A percentile compares a stretch with the other conserved stretches of the same genome.
Conservation (phyloP, 257 asterid species). For the Nicotiana attenuata region DNA sequence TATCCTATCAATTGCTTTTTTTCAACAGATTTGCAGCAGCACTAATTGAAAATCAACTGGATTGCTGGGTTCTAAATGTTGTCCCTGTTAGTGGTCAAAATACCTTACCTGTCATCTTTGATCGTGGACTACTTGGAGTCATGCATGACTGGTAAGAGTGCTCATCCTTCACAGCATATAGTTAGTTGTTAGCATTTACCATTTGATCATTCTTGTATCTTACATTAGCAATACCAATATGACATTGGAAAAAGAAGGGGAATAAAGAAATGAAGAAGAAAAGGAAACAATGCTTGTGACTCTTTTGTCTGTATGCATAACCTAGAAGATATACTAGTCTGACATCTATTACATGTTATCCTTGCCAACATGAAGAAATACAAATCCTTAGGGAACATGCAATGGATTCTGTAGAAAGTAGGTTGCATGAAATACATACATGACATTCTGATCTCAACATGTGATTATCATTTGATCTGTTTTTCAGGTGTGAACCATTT, state of each 20-base stretch:
- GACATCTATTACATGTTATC: neutral
- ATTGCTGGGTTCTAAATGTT: slow-evolving; percentile 92
- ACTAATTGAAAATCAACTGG: slow-evolving; percentile 55
- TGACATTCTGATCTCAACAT: neutral
- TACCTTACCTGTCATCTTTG: slow-evolving; percentile 87
- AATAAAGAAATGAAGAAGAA: neutral
- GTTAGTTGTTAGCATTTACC: neutral
- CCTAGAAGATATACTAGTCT: neutral
- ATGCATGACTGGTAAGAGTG: slow-evolving; percentile 85
- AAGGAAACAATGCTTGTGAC: neutral
- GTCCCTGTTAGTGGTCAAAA: slow-evolving; percentile 91
- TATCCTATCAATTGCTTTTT: slow-evolving; percentile 9
- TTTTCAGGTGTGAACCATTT: slow-evolving; percentile 66
- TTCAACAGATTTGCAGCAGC: slow-evolving; percentile 89
- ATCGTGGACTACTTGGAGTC: slow-evolving; percentile 93
- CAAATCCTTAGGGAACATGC: neutral
- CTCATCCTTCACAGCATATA: neutral
- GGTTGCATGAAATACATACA: neutral
- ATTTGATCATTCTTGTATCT: neutral
- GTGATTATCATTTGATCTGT: neutral
- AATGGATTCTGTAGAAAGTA: neutral
- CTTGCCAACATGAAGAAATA: neutral
- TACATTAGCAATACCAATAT: neutral
- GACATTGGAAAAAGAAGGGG: neutral
- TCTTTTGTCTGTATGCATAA: neutral